Conservation (phyloP, 2,329 filamentous ascomycete species). For the Alternaria ethzedia region DNA sequence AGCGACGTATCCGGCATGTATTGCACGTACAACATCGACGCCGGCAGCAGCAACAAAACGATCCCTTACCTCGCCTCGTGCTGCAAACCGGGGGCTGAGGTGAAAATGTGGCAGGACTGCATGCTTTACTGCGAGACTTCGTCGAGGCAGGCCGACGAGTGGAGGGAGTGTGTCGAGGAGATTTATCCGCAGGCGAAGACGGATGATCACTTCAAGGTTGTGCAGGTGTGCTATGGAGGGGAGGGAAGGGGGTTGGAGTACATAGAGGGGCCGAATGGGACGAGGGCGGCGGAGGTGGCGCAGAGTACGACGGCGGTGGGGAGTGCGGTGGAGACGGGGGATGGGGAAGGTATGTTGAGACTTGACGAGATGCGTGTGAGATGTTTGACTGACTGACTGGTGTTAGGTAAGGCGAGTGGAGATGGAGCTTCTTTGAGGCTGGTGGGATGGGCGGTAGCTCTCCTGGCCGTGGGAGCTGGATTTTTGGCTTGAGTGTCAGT, state of each 20-base stretch:
- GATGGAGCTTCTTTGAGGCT: background rate
- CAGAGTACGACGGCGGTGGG: background rate
- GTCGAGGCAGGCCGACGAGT: fast-evolving
- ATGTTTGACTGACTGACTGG: background rate
- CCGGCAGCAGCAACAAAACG: background rate
- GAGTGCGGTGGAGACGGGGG: background rate
- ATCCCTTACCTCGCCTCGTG: background rate
- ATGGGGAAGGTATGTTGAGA: background rate
- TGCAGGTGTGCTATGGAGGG: background rate
- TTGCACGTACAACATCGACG: background rate
- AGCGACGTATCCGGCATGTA: background rate
- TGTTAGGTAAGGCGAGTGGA: background rate
- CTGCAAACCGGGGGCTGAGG: background rate
- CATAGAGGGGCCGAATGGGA: background rate
- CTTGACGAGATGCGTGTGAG: background rate
- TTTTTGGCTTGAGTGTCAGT: background rate
- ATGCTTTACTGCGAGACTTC: background rate
- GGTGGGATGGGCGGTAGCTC: background rate
- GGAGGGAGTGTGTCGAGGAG: background rate
- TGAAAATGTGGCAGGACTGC: background rate
- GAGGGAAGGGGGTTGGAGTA: background rate
- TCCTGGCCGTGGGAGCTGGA: background rate
- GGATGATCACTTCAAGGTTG: background rate
- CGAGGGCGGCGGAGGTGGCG: background rate
- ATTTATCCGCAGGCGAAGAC: background rate